These are phyloP conservation scores for Przewalskia tangutica DNA, from an alignment of 257 asterid genomes.

Conservation along the genomic window DNA sequence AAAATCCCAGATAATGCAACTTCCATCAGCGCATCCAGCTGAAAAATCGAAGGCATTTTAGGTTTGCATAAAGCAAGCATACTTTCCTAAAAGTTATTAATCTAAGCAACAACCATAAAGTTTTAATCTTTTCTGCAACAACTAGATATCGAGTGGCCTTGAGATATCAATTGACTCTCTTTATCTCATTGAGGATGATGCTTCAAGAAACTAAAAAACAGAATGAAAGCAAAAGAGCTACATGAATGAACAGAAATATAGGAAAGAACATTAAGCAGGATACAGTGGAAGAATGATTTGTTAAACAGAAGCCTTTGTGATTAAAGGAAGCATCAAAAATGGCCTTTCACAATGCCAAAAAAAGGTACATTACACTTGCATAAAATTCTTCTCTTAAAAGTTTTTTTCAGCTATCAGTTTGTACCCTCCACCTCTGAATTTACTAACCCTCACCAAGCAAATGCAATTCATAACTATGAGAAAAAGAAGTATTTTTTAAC, in stretches of 20 bases:
- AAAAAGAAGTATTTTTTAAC: background rate
- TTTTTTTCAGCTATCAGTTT: background rate
- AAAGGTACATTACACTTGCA: background rate
- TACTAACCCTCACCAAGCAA: background rate
- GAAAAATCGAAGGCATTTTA: conserved; percentile 8
- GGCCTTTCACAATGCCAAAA: background rate
- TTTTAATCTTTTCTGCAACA: background rate
- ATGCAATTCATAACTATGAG: background rate
- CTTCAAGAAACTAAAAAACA: background rate
- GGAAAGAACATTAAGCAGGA: background rate
- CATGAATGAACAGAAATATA: background rate
- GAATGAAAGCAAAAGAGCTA: background rate
- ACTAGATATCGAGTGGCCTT: background rate
- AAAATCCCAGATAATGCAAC: conserved; percentile 86
- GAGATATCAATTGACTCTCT: background rate
- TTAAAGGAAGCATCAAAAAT: background rate
- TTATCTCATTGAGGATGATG: background rate
- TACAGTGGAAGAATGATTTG: background rate
- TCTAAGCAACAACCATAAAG: background rate
- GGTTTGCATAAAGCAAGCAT: background rate
- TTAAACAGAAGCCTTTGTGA: background rate
- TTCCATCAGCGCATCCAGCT: conserved; percentile 97
- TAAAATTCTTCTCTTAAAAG: background rate
- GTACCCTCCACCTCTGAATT: background rate
- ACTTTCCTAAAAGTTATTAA: background rate